These are phyloP conservation scores for Gillenia trifoliata DNA, from an alignment of 306 rosid species.

Conservation along the genomic window DNA sequence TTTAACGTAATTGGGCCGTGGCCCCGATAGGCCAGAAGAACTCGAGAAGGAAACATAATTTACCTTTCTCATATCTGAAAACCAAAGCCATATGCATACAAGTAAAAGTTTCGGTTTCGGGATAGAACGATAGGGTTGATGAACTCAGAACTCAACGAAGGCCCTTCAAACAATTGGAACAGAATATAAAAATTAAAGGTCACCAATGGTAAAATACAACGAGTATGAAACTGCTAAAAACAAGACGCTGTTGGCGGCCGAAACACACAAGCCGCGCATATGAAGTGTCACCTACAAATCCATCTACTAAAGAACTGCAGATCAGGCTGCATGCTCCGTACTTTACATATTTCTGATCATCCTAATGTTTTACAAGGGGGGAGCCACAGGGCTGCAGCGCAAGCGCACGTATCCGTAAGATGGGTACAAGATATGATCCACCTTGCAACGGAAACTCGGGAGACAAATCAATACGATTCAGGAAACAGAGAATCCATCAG, in stretches of 20 bases:
- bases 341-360: neutral
- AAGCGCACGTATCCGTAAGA: neutral
- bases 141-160: neutral
- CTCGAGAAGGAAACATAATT: neutral
- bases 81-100: neutral
- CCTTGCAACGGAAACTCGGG: neutral
- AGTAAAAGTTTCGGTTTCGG: neutral
- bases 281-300: neutral
- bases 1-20: no score
- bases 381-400: neutral
- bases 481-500: neutral
- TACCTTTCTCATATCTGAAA: neutral
- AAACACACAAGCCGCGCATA: neutral
- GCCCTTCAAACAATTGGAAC: neutral
- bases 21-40: no score
- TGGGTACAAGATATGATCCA: neutral
- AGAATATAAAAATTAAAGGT: neutral
- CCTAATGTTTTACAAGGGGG: neutral
- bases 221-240: neutral
- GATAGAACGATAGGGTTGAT: neutral
- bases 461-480: neutral
- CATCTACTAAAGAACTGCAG: neutral
- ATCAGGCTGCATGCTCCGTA: neutral
- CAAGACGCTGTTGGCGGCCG: neutral
- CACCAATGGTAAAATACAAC: neutral